Evolutionary conservation across 2,329 filamentous ascomycete genomes (phyloP), one percentile per base, ranked within the genome.

Genomic region (Phaeosphaeria sp.): DNA sequence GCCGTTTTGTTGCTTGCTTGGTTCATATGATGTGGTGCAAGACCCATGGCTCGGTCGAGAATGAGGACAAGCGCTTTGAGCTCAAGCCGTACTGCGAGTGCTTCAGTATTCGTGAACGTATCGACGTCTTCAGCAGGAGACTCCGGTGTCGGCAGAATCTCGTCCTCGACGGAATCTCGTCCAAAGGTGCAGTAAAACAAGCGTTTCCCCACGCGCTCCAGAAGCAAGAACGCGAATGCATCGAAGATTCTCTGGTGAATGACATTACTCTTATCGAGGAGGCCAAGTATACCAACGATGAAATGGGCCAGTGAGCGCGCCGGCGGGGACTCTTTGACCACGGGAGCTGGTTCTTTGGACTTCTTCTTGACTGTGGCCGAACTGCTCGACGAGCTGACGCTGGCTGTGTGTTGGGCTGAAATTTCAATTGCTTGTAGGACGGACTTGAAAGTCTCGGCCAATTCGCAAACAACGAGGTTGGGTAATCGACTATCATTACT

Each of bases 161-260:
- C 72, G 2, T 53, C 65, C 44, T 74, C 71, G 13, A 75, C 47
- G 5, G 58, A 69, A 47, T 72, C 56, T 33, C 64, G 68, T 4
- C 75, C 76, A 53, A 82, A 81, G 0, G 74, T 75, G 42, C 70
- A 73, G 44, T 75, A 70, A 55, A 76, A 81, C 2, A 82, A 64
- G 0, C 69, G 68, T 20, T 71, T 68, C 5, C 79, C 79, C 1
- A 80, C 65, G 20, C 72, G 74, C 22, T 80, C 72, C 2, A 82
- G 65, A 1, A 81, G 57, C 15, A 77, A 63, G 53, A 76, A 82
- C 1, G 77, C 66, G 33, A 80, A 77, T 2, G 78, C 79, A 66
- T 82, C 80, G 51, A 81, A 81, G 1, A 83, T 59, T 20, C 75
- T 65, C 27, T 74, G 73, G 42, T 82, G 79, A 11, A 69, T 42